phyloP scores from a whole-genome alignment of 768 basidiomycete species.

The Macrolepiota fuliginosa region DNA sequence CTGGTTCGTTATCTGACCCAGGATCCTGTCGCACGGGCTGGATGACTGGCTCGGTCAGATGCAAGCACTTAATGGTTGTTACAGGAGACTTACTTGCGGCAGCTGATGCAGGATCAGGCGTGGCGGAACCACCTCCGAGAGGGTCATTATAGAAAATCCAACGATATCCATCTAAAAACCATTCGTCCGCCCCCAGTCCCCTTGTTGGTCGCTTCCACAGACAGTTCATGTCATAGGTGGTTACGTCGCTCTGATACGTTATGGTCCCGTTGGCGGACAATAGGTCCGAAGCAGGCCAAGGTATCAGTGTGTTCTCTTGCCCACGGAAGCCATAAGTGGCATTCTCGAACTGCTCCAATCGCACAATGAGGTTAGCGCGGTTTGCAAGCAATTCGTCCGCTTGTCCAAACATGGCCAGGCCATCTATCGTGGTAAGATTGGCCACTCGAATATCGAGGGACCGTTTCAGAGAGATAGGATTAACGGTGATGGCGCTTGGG shows the following conservation, averaged over 20 bases:
- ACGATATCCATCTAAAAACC: too few relatives aligned
- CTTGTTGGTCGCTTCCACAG: not conserved
- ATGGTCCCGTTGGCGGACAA: not conserved
- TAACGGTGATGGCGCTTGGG: not conserved
- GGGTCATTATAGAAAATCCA: too few relatives aligned
- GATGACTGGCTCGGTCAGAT: not conserved
- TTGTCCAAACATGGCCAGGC: not conserved
- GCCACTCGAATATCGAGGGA: not conserved
- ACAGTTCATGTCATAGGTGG: not conserved
- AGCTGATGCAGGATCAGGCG: too few relatives aligned
- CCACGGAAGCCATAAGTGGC: not conserved
- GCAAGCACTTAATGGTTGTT: not conserved
- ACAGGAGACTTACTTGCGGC: too few relatives aligned
- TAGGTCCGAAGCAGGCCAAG: not conserved
- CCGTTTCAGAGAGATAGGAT: not conserved
- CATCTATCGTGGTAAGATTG: not conserved
- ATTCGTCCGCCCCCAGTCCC: not conserved
- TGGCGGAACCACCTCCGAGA: too few relatives aligned
- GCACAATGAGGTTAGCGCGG: not conserved
- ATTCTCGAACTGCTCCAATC: not conserved
- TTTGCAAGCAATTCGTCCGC: not conserved
- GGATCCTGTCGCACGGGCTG: not conserved
- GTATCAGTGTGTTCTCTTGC: not conserved
- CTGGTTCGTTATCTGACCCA: not conserved
- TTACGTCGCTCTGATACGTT: not conserved